phyloP scores from a whole-genome alignment of 352 stramenopile genomes.

The Phytophthora cryptogea region DNA sequence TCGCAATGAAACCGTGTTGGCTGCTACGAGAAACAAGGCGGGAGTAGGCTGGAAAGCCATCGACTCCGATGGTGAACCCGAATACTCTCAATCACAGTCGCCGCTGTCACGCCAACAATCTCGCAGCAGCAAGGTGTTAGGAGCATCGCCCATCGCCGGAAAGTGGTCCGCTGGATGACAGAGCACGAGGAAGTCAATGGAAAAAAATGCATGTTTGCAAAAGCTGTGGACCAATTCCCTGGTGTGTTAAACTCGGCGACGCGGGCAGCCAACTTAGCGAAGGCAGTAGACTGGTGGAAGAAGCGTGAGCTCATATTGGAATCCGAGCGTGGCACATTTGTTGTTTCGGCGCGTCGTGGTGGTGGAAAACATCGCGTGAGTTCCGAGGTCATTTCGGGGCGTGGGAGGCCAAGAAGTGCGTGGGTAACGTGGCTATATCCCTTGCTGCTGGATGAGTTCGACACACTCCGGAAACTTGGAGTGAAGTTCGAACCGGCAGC shows the following conservation, averaged over 20 bases:
- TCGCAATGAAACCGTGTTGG: not conserved
- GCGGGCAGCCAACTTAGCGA: constrained; percentile 1
- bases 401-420: not conserved
- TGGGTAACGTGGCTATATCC: constrained; percentile 12
- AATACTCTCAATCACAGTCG: not conserved
- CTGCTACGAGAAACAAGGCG: not conserved
- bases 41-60: not conserved
- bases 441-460: constrained; percentile 4
- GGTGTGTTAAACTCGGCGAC: not conserved
- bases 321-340: not conserved
- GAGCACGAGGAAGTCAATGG: not conserved
- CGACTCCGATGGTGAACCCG: not conserved
- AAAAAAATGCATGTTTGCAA: not conserved
- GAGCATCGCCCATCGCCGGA: not conserved
- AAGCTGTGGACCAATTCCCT: not conserved
- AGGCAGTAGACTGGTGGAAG: constrained; percentile 2
- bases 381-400: not conserved
- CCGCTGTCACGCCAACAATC: not conserved
- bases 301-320: not conserved
- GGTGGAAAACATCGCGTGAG: not conserved
- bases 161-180: not conserved
- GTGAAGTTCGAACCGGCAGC: constrained; percentile 7
- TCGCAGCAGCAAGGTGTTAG: not conserved
- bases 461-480: constrained; percentile 9
- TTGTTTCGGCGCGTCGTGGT: not conserved